Evolutionary conservation across 768 basidiomycete species (phyloP).

Genomic region (Mycena polygramma): DNA sequence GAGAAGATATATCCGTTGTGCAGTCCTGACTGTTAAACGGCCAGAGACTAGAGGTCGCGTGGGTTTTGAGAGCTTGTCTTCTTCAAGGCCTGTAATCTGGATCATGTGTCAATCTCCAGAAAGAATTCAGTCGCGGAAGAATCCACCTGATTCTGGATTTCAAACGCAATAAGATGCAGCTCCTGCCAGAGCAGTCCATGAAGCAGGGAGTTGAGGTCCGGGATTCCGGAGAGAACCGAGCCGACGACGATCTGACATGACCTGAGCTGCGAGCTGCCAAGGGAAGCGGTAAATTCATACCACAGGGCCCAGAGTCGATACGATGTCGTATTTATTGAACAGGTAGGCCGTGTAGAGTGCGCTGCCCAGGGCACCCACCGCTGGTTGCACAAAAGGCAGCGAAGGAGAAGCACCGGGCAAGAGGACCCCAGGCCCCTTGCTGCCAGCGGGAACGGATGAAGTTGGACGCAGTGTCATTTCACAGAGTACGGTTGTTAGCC

Average conservation of each 20-base stretch:
- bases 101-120: too few species aligned
- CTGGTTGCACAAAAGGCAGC: too few species aligned
- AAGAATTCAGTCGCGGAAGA: too few species aligned
- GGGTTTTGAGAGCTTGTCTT: constrained; percentile 31
- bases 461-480: too few species aligned
- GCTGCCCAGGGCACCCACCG: too few species aligned
- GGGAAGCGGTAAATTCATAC: not conserved
- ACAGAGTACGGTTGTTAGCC: too few species aligned
- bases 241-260: constrained; percentile 22
- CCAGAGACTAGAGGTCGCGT: constrained; percentile 31
- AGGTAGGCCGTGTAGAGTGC: not conserved
- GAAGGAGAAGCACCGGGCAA: too few species aligned
- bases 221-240: constrained; percentile 20
- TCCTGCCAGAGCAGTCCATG: constrained; percentile 30
- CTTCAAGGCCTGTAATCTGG: constrained; percentile 31
- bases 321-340: constrained; percentile 20
- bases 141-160: constrained; percentile 22
- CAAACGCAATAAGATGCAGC: constrained; percentile 33
- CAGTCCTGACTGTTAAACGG: constrained; percentile 21
- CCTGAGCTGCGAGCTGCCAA: too few species aligned
- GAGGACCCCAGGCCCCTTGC: too few species aligned
- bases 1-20: constrained; percentile 25
- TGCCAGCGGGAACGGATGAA: too few species aligned
- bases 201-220: constrained; percentile 20
- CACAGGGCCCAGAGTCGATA: constrained; percentile 5